Evolutionary conservation across 106 monocot species (phyloP), one percentile per base, ranked within the genome.

Genomic region (Agapanthus africanus): DNA sequence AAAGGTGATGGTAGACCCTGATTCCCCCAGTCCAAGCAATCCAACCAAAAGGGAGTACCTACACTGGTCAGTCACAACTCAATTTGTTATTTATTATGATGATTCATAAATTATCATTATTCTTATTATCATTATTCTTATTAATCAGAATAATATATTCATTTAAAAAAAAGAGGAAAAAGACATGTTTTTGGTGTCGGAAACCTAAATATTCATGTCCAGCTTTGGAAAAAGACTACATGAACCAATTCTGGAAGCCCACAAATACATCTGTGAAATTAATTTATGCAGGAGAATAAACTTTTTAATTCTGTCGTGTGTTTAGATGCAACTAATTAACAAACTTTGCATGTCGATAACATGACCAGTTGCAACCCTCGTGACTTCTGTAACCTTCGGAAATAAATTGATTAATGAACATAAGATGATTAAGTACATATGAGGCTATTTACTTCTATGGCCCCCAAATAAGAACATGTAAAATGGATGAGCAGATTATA

Each of bases 1-100:
- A 42, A 68, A 84, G 84, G 84, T 80, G 63, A 84, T 84, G 84
- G 68, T 84, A 69, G 79, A 84, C 69, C 84, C 84, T 67, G 84
- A 84, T 79, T 70, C 84, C 51, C 84, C 84, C 11, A 84, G 84
- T 26, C 84, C 84, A 9, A 80, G 79, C 72, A 84, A 82, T 73
- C 78, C 82, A 50, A 70, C 77, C 21, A 74, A 73, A 70, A 73
- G 68, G 62, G 82, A 82, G 47, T 62, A 78, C 37, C 64, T 82
- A 47, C 82, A 82, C 69, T 82, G 82, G 82, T 82, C 63, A 79
- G 39, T 44, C 13, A 8, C 34, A 39, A 10, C 39, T 65, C 39
- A n/a, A n/a, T n/a, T 65, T 40, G 3, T 62, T 62, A 35, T 56
- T 22, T 26, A 56, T 9, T 22, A 56, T 56, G 19, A 56, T 56